Base-by-base conservation (phyloP, 768 basidiomycete species). In the Tricholoma terreum region DNA sequence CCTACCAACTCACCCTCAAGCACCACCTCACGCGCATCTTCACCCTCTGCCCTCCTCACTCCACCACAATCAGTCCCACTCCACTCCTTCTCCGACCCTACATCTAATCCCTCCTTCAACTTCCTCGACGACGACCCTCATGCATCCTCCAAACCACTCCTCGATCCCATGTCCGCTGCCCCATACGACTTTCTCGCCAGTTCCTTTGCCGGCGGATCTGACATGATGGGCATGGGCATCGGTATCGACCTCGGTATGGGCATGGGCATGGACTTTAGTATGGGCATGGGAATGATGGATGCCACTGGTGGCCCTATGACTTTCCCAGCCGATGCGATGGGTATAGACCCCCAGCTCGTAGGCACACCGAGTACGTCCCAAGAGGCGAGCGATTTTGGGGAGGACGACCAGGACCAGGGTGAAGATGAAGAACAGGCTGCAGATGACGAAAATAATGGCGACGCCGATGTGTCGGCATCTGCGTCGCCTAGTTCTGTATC, bases 271-370 rank as follows among this genome's bases (percentile, higher is more conserved):
- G 55, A 45, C 15, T 34, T 58, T 35, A 57, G 58, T 9, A 50
- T 33, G 36, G 53, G 58, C 55, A 52, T 58, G 38, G 61, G 64
- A 52, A 74, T 68, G 46, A 92, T 92, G 67, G 87, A 92, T 68
- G 88, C 90, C 0, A 9, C 61, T 1, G 49, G 55, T 15, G 63
- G 63, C 33, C 27, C 57, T 15, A 60, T 64, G 40, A 54, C 35
- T n/a, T 46, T 56, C 21, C 51, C 53, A 1, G 48, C 24, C 36
- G 52, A 58, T 55, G 53, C 57, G 27, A 62, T 65, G 53, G 75
- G 69, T 46, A 92, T 92, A 67, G 87, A 92, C 68, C 90, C 90
- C 0, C 86, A 87, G 68, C 84, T 91, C 54, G 85, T 91, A 56
- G 85, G 78, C 38, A 86, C 87, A 0, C 86, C 87, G 4, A 69